A percentile compares a stretch with the other conserved stretches of the same genome.
Conservation (phyloP, 78 protist genomes). For the Anaeramoeba flamelloides region DNA sequence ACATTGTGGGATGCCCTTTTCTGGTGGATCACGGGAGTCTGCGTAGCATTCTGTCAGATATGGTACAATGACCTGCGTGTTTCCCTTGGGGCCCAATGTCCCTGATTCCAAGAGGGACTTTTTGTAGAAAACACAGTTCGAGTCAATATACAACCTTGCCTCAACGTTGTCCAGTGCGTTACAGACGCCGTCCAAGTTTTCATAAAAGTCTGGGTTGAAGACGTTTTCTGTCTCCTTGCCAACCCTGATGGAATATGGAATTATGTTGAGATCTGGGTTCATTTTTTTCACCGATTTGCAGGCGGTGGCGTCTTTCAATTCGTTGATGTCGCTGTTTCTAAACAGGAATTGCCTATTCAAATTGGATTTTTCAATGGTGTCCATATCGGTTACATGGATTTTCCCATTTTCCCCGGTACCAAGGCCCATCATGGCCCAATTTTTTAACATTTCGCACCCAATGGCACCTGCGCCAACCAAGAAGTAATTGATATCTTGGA, state of each 20-base stretch:
- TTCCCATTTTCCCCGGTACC: conserved; percentile 1
- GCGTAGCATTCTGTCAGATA: conserved; percentile 79
- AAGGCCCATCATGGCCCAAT: conserved; percentile 1
- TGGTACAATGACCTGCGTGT: conserved; percentile 62
- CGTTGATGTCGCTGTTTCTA: conserved; percentile 5
- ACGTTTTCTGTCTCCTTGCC: not conserved
- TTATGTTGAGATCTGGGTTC: not conserved
- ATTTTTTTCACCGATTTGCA: not conserved
- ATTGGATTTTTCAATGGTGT: conserved; percentile 43
- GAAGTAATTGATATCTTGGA: conserved; percentile 4
- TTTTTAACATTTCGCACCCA: conserved; percentile 92
- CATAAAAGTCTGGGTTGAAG: conserved; percentile 43
- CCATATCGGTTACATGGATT: conserved; percentile 41
- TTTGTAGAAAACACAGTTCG: not conserved
- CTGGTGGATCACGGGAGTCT: conserved; percentile 82
- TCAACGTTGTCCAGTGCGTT: conserved; percentile 16
- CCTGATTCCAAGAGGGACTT: conserved; percentile 5
- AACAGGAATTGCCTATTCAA: conserved; percentile 43
- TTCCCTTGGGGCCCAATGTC: not conserved
- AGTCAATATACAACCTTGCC: conserved; percentile 2
- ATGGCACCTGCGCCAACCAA: conserved; percentile 97
- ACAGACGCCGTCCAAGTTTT: not conserved
- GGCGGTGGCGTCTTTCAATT: not conserved
- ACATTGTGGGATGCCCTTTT: conserved; percentile 71
- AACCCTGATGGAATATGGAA: not conserved